Evolutionary conservation across 495 filamentous ascomycete genomes (phyloP), one percentile per base, ranked within the genome.

Genomic region (Talaromyces thailandensis): DNA sequence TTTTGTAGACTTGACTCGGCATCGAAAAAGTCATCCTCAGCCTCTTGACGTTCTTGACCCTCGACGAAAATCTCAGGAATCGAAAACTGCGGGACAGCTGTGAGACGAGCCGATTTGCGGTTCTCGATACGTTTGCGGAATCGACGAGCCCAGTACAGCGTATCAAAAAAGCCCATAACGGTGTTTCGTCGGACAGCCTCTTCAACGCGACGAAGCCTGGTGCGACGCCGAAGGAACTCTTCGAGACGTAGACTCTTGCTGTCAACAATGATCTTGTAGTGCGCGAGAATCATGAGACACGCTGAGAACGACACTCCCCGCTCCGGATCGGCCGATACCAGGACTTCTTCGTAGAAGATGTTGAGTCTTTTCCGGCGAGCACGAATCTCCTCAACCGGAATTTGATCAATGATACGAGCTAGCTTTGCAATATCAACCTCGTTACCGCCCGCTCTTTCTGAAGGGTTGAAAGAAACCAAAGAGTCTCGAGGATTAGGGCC

Each of bases 221-320:
- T 88, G 23, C 92, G 88, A 23, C 94, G 92, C 50, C 93, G 89
- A 25, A 99, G 79, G 76, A 94, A 99, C 69, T 99, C 94, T 68
- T 99, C 93, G 2, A 99, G 84, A 35, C 85, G 85, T 66, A 99
- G 74, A 75, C 91, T 94, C 79, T 97, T 97, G 78, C 86, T 97
- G 78, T 99, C 94, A 64, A 86, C 96, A 70, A 99, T 99, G 69
- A 99, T 91, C 64, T 99, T 99, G 80, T 98, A 94, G 75, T 99
- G 95, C 16, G 95, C 93, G 18, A 99, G 81, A 61, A 96, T 96
- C 90, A 99, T 93, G 55, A 99, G 77, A n/a, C 96, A 88, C 6
- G 88, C 85, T 21, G 91, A 96, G 74, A 99, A 99, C 6, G 89
- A 88, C 57, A 99, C 92, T 25, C 94, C 94, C 53, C 87, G 84